Evolutionary conservation across 306 rosid species (phyloP), one percentile per base, ranked within the genome.

Genomic region (Crotalaria pallida): DNA sequence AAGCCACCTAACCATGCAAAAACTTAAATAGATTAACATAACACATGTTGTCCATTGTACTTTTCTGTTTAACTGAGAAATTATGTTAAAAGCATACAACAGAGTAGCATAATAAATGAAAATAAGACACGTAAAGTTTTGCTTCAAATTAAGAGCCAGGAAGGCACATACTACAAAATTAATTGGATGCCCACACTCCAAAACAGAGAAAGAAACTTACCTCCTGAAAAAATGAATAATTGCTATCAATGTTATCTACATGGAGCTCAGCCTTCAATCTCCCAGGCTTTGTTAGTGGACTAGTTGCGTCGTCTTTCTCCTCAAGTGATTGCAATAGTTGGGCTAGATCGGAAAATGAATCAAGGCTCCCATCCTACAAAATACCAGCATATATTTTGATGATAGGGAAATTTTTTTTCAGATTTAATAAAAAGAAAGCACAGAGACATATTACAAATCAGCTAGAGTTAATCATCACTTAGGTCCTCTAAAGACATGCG

Each of bases 271-370:
- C 84, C 69, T 90, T 90, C 31, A 64, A 68, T 9, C 61, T 66
- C 36, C 4, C 78, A 53, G 81, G 88, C 56, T 88, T 92, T 50
- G 87, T 89, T 69, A 93, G 83, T 26, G 93, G 90, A 81, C 98
- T 90, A 56, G 81, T 87, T 43, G 96, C 98, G 65, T 93, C 96
- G 75, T 93, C 98, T 57, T 88, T 87, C 85, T 88, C 98, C 60
- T 87, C 96, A 19, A 80, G 76, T 17, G 64, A 87, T 82, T 88
- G 97, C 86, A 93, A 67, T 41, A 93, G 79, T 58, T 85, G 89
- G 44, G 81, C 94, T 40, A 84, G 81, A 71, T 85, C 85, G 0
- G 98, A 44, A 81, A 90, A 93, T 6, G 91, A 84, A 52, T 87
- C 98, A 71, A 85, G 82, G 79, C 89, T 88, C 56, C 88, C 96